Evolutionary conservation across 768 basidiomycete species (phyloP).

Genomic region (Pleurotus cornucopiae): DNA sequence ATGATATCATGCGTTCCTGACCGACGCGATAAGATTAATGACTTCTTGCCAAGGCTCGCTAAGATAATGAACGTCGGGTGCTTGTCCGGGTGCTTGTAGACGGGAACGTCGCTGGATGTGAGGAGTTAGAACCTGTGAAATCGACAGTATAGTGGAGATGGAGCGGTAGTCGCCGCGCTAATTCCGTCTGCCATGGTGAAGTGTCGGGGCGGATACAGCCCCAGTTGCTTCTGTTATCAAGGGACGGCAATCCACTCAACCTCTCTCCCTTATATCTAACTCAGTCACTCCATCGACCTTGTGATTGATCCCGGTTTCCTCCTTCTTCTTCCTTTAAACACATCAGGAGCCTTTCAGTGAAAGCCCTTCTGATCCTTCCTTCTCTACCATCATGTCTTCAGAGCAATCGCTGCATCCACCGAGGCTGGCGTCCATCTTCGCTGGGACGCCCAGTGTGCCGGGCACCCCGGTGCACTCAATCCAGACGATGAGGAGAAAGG

Average conservation of each 20-base stretch:
- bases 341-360: constrained; percentile 5
- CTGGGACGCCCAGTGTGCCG: constrained; percentile 70
- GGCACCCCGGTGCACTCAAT: constrained; percentile 88
- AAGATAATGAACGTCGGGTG: constrained; percentile 6
- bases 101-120: constrained; percentile 11
- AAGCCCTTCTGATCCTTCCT: constrained; percentile 9
- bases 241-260: constrained; percentile 2
- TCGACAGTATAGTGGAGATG: constrained; percentile 19
- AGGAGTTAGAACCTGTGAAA: constrained; percentile 9
- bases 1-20: constrained; percentile 1
- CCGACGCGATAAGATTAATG: constrained; percentile 9
- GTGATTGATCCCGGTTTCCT: constrained; percentile 8
- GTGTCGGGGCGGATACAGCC: constrained; percentile 19
- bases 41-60: constrained; percentile 15
- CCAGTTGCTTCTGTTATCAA: constrained; percentile 5
- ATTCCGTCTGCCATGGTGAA: background rate
- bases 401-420: constrained; percentile 60
- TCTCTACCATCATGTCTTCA: constrained; percentile 32
- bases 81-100: constrained; percentile 18
- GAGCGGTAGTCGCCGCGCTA: constrained; percentile 26
- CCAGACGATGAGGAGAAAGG: constrained; percentile 86
- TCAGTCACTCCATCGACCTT: constrained; percentile 14
- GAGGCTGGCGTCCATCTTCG: constrained; percentile 68
- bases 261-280: constrained; percentile 3
- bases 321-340: constrained; percentile 10